Evolutionary conservation across 345 rosid genomes (phyloP), one percentile per base, ranked within the genome.

Genomic region (Eucalyptus sp.): DNA sequence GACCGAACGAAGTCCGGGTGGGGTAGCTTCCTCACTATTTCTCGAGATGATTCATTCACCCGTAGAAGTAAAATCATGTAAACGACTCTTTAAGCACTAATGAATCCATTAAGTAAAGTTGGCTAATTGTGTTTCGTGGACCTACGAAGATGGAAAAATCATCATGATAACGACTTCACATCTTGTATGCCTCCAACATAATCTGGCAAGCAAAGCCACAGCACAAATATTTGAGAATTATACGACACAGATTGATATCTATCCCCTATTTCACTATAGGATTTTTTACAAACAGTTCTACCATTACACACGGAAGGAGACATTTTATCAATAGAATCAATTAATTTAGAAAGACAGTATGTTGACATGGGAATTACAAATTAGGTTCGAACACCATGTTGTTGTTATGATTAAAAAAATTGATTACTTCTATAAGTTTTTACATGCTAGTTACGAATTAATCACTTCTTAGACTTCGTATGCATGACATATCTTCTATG

Each of bases 11-110:
- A 51, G 54, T 51, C 22, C 54, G 54, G 22, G 22, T 51, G 54
- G 22, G 54, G 0, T 17, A 7, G 0, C 54, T 51, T 51, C 0
- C 22, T 17, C 7, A 51, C 0, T 33, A 71, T 18, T 18, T 37
- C 25, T 33, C 25, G 3, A 10, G 7, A 71, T 41, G 13, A 43
- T 37, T 71, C 81, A 18, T 0, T 71, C 46, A 10, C 46, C 37
- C 46, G 10, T 37, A 71, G 81, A 33, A 71, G 0, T 0, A 10
- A 71, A 71, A 0, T 71, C 46, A 71, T 5, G 81, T 18, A 43
- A 0, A 66, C 1, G 80, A 31, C 43, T 68, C 79, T 62, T 5
- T 1, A 68, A 0, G 0, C 44, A 33, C 80, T 33, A 71, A 2
- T 37, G 83, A 52, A 52, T 52, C 24, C 56, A 0, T 52, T 60